Conservation (phyloP, 768 basidiomycete species). For the Artomyces pyxidatus region DNA sequence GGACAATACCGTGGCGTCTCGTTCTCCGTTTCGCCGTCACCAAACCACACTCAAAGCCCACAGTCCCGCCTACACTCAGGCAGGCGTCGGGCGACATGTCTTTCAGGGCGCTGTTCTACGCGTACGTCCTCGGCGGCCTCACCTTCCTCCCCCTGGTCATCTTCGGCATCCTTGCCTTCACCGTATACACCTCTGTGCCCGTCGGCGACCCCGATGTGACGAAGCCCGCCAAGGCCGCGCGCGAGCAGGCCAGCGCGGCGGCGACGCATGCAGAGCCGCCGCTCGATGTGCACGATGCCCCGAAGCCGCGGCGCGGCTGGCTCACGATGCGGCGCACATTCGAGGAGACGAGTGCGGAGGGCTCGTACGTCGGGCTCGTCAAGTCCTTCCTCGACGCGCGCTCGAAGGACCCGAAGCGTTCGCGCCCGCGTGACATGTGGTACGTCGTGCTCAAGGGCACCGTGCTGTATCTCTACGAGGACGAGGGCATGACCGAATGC, state of each 20-base stretch:
- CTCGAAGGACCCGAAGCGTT: constrained; percentile 76
- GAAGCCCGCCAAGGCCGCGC: constrained; percentile 28
- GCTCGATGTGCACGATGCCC: constrained; percentile 43
- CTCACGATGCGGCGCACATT: constrained; percentile 76
- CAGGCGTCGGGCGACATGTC: constrained; percentile 39
- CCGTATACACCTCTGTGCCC: constrained; percentile 83
- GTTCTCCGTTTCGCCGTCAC: too few species aligned
- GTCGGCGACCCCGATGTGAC: constrained; percentile 44
- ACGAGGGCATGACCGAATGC: constrained; percentile 85
- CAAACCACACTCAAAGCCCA: too few species aligned
- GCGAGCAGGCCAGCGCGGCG: constrained; percentile 15
- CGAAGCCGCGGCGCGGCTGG: constrained; percentile 71
- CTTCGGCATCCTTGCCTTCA: constrained; percentile 45
- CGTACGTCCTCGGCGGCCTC: constrained; percentile 83
- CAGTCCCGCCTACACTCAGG: too few species aligned
- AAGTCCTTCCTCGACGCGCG: constrained; percentile 73
- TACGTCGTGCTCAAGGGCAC: constrained; percentile 88
- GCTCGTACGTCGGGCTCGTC: constrained; percentile 72
- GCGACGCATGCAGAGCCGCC: constrained; percentile 10
- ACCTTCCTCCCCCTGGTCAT: constrained; percentile 82
- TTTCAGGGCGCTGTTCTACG: constrained; percentile 64
- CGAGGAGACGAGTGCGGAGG: constrained; percentile 53
- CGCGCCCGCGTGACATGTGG: constrained; percentile 88
- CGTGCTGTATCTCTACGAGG: constrained; percentile 89
- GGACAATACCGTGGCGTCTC: too few species aligned